These are phyloP conservation scores for Camellia japonica DNA, from an alignment of 148 eudicot species.

Conservation along the genomic window DNA sequence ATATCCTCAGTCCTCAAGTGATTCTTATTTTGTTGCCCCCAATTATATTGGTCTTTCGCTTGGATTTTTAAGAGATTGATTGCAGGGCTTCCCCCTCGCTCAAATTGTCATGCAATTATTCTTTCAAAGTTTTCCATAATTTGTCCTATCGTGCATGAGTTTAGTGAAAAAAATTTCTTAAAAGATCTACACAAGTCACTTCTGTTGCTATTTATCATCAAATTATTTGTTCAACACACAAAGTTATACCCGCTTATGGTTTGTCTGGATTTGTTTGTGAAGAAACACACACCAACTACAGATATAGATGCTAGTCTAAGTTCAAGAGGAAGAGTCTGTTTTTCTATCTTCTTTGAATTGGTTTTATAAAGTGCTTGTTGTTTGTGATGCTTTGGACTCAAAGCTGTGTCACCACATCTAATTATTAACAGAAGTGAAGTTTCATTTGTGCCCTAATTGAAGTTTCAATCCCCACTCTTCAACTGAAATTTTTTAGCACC, in stretches of 20 bases:
- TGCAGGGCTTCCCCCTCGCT: no score
- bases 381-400: conserved; percentile 4
- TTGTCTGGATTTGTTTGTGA: background rate
- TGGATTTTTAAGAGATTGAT: no score
- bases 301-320: background rate
- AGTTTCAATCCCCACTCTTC: no score
- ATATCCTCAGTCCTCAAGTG: no score
- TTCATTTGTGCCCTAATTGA: no score
- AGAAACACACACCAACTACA: background rate
- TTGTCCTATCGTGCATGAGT: background rate
- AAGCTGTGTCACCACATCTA: background rate
- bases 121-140: background rate
- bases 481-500: no score
- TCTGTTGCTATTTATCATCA: background rate
- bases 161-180: background rate
- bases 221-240: background rate
- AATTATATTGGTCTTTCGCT: no score
- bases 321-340: background rate
- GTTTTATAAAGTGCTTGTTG: background rate
- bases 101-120: background rate
- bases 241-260: background rate
- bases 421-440: background rate
- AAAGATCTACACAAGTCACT: background rate
- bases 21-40: no score
- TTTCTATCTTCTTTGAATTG: background rate